Percentiles rank a stretch among this genome's conserved stretches.
Conservation (phyloP, 164 flowering plant genomes). For the Nelumbo lutea region DNA sequence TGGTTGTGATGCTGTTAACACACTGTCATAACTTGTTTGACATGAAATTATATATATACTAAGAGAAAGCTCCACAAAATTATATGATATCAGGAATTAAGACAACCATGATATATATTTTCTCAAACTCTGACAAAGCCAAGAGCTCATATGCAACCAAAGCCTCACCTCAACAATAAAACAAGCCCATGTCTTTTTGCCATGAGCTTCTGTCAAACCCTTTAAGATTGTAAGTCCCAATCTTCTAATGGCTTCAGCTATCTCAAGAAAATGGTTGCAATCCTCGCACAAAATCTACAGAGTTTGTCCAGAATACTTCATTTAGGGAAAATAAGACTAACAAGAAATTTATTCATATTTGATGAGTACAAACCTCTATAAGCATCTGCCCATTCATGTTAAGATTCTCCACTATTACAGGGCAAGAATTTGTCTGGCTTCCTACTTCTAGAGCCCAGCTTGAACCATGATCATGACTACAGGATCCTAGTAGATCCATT, state of each 20-base stretch:
- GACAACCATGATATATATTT: too few relatives aligned
- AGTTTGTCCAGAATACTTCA: background rate
- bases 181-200: background rate
- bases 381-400: constrained; percentile 66
- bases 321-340: too few relatives aligned
- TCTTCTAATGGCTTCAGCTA: background rate
- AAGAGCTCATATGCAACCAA: too few relatives aligned
- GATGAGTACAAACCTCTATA: constrained; percentile 53
- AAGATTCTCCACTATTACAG: constrained; percentile 66
- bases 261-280: background rate
- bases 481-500: constrained; percentile 29
- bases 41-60: too few relatives aligned
- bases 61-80: too few relatives aligned
- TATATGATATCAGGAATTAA: too few relatives aligned
- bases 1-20: too few relatives aligned
- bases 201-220: background rate
- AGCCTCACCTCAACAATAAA: background rate
- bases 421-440: constrained; percentile 53
- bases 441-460: constrained; percentile 91
- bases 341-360: background rate
- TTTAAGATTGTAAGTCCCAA: background rate
- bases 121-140: too few relatives aligned
- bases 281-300: background rate
- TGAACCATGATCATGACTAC: constrained; percentile 55
- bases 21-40: too few relatives aligned